Percentiles rank a stretch among this genome's conserved stretches.
phyloP scores from a whole-genome alignment of 306 rosid genomes.

The Hippophae rhamnoides region DNA sequence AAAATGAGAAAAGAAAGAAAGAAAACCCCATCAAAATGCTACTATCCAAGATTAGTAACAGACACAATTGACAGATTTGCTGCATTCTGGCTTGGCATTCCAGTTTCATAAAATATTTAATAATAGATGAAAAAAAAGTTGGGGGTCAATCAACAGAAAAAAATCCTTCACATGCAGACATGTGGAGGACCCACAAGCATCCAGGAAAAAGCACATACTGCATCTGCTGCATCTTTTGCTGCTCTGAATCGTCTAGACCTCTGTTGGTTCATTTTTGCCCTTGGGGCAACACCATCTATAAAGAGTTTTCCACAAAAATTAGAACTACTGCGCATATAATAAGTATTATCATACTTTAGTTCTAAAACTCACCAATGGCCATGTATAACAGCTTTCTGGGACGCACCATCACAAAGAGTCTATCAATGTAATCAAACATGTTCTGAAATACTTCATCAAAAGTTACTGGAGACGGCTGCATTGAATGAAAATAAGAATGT shows the following conservation, averaged over 20 bases:
- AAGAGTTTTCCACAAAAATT: constrained; percentile 8
- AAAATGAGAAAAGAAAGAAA: no score
- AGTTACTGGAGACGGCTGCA: constrained; percentile 87
- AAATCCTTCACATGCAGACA: constrained; percentile 20
- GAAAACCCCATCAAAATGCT: no score
- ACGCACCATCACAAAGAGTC: constrained; percentile 84
- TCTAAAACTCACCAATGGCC: constrained; percentile 77
- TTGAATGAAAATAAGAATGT: not conserved
- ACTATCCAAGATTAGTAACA: no score
- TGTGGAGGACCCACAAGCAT: constrained; percentile 20
- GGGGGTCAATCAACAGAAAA: not conserved
- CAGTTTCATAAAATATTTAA: not conserved
- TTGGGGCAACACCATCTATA: constrained; percentile 97
- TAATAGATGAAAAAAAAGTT: not conserved
- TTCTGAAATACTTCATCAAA: constrained; percentile 82
- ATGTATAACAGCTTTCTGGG: constrained; percentile 86
- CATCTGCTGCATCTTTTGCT: constrained; percentile 86
- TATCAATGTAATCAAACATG: constrained; percentile 91
- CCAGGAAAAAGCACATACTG: constrained; percentile 51
- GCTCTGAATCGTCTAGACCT: constrained; percentile 91
- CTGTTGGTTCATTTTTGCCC: constrained; percentile 99
- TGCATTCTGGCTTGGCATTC: not conserved
- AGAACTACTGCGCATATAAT: constrained; percentile 10
- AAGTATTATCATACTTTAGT: not conserved
- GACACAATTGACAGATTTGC: no score